Base-by-base conservation (phyloP, 805 yeast species). In the Candida vaughaniae region DNA sequence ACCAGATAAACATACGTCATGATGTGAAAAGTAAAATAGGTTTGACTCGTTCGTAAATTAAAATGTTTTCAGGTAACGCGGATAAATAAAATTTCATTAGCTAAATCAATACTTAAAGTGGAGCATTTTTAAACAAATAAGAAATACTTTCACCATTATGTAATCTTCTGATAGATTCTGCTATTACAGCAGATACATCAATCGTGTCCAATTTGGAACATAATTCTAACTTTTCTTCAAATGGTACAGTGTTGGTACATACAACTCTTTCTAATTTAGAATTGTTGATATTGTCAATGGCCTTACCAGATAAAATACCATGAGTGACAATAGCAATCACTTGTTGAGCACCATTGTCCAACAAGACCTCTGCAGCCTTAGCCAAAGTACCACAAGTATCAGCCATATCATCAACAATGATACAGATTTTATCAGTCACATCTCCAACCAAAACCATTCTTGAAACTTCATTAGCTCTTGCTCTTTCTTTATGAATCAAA, bases 331-430 rank as follows among this genome's bases (percentile, higher is more conserved):
- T 83, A 9, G 98, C 96, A 46, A 91, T 77, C 16, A 93, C 98
- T 45, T 78, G 75, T 41, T 77, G 71, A 3, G 99, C 98, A 20
- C 89, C 86, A 47, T 87, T 80, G 16, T 77, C 81, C 47, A 89
- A 65, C 42, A 91, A 68, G 5, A 90, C 80, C 45, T 91, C 95
- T 8, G 96, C 91, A 1, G 98, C 98, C 62, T 91, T 91, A 46
- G 87, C 93, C 47, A 91, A 69, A 2, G 99, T 91, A 27, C 99
- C 98, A 65, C 98, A 91, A 4, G 99, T 91, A 57, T 91, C 99
- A 25, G 98, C 98, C 95, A 91, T 93, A 59, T 91, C 99, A 61
- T 91, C 99, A 22, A 91, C 86, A 45, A 91, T 68, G 16, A 93
- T 72, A 63, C 97, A 90, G 4, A 82, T 76, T 60, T 86, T 88